Conservation (phyloP, 2,329 filamentous ascomycete genomes). For the Fusarium tjaetaba region DNA sequence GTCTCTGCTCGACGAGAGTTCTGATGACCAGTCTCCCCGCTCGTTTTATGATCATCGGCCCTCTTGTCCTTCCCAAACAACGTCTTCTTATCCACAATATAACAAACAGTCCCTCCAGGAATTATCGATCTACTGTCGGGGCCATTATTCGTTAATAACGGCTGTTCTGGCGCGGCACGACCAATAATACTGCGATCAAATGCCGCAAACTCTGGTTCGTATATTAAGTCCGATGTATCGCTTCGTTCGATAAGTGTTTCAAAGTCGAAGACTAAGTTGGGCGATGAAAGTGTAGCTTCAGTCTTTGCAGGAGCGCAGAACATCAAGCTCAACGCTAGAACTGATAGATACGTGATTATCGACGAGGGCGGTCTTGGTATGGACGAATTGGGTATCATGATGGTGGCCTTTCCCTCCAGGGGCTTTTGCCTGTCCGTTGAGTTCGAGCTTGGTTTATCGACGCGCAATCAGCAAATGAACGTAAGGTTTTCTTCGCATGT, state of each 20-base stretch:
- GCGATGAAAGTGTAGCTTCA: slow-evolving; percentile 64
- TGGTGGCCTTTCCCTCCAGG: slow-evolving; percentile 55
- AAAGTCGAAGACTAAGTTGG: slow-evolving; percentile 17
- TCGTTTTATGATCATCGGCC: slow-evolving; percentile 13
- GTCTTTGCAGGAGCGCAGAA: slow-evolving; percentile 69
- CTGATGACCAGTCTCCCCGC: slow-evolving; percentile 16
- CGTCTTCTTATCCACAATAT: slow-evolving; percentile 45
- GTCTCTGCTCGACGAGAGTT: slow-evolving; percentile 44
- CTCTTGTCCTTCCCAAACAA: slow-evolving; percentile 42
- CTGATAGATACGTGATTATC: slow-evolving; percentile 66
- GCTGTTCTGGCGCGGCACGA: slow-evolving; percentile 63
- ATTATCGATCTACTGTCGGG: slow-evolving; percentile 67
- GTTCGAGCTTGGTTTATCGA: slow-evolving; percentile 14
- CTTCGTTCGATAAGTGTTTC: slow-evolving; percentile 21
- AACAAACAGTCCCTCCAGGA: slow-evolving; percentile 67
- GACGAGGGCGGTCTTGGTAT: slow-evolving; percentile 79
- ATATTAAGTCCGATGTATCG: slow-evolving; percentile 49
- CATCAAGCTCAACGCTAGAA: slow-evolving; percentile 65
- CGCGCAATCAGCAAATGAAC: slow-evolving; percentile 16
- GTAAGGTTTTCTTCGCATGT: slow-evolving; percentile 20
- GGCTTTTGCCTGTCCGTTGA: slow-evolving; percentile 41
- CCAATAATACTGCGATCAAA: slow-evolving; percentile 73
- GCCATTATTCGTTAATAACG: slow-evolving; percentile 70
- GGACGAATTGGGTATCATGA: slow-evolving; percentile 71
- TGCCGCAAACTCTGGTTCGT: slow-evolving; percentile 69